Base-by-base conservation (phyloP, 2,329 filamentous ascomycete species). In the Penicillium palitans region DNA sequence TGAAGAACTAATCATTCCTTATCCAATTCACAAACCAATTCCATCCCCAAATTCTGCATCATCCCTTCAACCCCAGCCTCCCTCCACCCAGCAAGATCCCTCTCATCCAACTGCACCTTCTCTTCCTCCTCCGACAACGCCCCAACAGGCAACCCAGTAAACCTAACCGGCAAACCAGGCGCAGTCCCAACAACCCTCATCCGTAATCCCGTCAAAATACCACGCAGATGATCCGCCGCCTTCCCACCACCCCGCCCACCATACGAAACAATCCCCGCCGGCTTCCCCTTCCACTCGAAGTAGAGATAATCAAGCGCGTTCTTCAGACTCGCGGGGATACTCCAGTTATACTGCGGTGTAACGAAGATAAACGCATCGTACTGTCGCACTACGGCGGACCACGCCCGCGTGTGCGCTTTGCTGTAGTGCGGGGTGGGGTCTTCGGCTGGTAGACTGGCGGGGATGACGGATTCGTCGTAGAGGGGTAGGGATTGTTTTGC, bases 301-400 rank as follows among this genome's bases (percentile, higher is more conserved):
- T 78, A 80, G 0, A 88, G 76, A 65, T 84, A 87, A 68, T 87
- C 85, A 55, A 88, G 78, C 6, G 85, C 84, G 66, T 87, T 88
- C 75, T 87, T 87, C 49, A 83, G 71, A 7, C 74, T 78, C 0
- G 80, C 83, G 0, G 84, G 75, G 6, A 85, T 72, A 25, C 82
- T 79, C 68, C 74, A 81, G 73, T 87, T 87, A 67, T 87, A 87
- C 41, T 77, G 76, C 2, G 77, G 76, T 2, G 72, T 72, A 6
- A 79, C 66, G 55, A 80, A 79, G 52, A 80, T 73, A 48, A 77
- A 80, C 0, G 66, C 77, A 13, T 70, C 66, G 57, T 73, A 70
- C 9, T 65, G 59, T 0, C 60, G 55, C 44, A 80, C 74, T 21
- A 73, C 64, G 0, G 57, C 42, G 0, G 73, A 75, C 78, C 78